Percentiles rank a stretch among this genome's conserved stretches.
phyloP scores from a whole-genome alignment of 495 filamentous ascomycete species.

The Aspergillus diversus region DNA sequence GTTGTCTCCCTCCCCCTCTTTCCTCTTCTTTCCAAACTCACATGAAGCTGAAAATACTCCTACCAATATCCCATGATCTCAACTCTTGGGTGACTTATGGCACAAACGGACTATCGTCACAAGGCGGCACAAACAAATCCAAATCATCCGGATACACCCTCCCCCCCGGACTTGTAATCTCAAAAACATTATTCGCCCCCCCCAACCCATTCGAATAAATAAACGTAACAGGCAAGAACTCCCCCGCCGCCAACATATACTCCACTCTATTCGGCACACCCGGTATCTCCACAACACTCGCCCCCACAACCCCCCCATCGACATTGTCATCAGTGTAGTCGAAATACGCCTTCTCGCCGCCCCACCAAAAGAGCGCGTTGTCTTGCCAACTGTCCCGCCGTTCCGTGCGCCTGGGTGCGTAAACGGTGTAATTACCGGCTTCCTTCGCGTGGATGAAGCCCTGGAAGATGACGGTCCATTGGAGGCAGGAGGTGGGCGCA shows the following conservation, averaged over 20 bases:
- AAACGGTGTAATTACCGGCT: not conserved
- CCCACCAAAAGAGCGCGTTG: slow-evolving; percentile 14
- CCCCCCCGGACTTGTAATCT: slow-evolving; percentile 4
- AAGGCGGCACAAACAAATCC: slow-evolving; percentile 17
- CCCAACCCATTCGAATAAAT: slow-evolving; percentile 16
- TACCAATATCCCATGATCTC: too few relatives aligned
- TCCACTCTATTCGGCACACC: not conserved
- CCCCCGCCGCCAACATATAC: slow-evolving; percentile 5
- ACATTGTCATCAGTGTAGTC: slow-evolving; percentile 8
- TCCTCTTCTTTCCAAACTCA: too few relatives aligned
- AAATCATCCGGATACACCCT: slow-evolving; percentile 9
- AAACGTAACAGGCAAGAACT: slow-evolving; percentile 16
- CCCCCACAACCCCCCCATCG: not conserved
- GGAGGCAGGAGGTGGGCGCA: not conserved
- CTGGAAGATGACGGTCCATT: slow-evolving; percentile 18
- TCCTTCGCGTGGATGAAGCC: slow-evolving; percentile 3
- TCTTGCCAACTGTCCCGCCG: slow-evolving; percentile 5
- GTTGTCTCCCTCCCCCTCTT: too few relatives aligned
- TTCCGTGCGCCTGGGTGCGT: not conserved
- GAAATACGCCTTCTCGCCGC: slow-evolving; percentile 6
- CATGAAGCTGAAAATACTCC: too few relatives aligned
- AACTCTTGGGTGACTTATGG: not conserved
- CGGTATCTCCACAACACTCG: not conserved
- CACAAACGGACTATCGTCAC: slow-evolving; percentile 17
- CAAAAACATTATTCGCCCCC: slow-evolving; percentile 8